Evolutionary conservation across 169 alveolate species (phyloP).

Genomic region (Eimeria sp.): DNA sequence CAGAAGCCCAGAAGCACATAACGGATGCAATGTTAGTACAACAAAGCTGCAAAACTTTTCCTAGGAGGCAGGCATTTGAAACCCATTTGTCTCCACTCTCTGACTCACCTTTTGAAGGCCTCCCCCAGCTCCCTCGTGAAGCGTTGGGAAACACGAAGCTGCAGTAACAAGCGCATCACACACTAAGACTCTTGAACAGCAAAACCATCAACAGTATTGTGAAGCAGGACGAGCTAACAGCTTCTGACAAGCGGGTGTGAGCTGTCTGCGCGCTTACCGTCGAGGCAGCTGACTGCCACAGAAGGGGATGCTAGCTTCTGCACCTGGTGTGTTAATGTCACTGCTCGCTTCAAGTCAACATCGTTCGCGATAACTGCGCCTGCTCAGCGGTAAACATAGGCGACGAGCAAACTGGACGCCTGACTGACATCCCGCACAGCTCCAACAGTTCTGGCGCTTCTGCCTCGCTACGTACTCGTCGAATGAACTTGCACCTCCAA

Average conservation of each 20-base stretch:
- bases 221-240: not conserved
- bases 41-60: not conserved
- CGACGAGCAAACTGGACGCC: not conserved
- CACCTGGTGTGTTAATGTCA: constrained; percentile 93
- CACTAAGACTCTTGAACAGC: not conserved
- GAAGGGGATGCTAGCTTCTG: constrained; percentile 92
- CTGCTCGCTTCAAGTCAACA: constrained; percentile 96
- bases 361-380: constrained; percentile 96
- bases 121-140: not conserved
- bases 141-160: constrained; percentile 68
- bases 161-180: not conserved
- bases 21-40: not conserved
- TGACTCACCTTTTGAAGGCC: constrained; percentile 55
- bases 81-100: not conserved
- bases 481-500: not conserved
- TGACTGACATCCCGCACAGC: not conserved
- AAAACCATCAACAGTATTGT: not conserved
- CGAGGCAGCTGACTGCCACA: constrained; percentile 92
- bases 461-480: not conserved
- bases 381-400: not conserved
- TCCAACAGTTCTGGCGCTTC: not conserved
- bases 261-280: constrained; percentile 85
- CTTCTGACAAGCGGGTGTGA: not conserved
- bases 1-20: not conserved
- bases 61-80: not conserved